These are phyloP conservation scores for Carallia pectinifolia DNA, from an alignment of 345 rosid genomes.

Conservation along the genomic window DNA sequence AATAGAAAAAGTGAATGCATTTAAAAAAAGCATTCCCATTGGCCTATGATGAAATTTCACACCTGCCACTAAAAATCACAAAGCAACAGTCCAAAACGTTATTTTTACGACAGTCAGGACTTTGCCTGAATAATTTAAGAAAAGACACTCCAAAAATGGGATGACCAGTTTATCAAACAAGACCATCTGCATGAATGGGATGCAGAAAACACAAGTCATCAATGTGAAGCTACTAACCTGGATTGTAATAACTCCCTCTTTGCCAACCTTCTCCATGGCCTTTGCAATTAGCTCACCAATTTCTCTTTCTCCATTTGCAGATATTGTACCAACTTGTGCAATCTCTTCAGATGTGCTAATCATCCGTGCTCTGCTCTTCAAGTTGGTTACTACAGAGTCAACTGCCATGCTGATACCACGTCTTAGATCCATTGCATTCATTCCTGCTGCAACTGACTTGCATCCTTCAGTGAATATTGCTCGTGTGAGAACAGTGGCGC, in stretches of 20 bases:
- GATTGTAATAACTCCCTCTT: constrained; percentile 97
- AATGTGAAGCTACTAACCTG: constrained; percentile 45
- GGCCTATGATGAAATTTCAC: too few species aligned
- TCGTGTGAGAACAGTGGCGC: constrained; percentile 86
- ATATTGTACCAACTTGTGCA: constrained; percentile 98
- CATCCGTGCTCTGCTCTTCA: constrained; percentile 93
- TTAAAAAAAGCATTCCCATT: too few species aligned
- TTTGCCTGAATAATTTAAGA: too few species aligned
- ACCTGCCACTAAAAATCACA: too few species aligned
- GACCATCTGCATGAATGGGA: too few species aligned
- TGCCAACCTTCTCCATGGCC: constrained; percentile 99
- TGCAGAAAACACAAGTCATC: not conserved
- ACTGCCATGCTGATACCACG: constrained; percentile 95
- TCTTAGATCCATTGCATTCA: constrained; percentile 94
- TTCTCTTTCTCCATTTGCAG: constrained; percentile 97
- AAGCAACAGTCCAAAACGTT: too few species aligned
- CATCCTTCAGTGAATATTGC: constrained; percentile 92
- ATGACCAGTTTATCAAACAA: too few species aligned
- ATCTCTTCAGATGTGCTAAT: constrained; percentile 98
- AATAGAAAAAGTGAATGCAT: too few species aligned
- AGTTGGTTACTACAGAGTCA: constrained; percentile 76
- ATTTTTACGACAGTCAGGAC: too few species aligned
- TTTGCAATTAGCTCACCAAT: constrained; percentile 98
- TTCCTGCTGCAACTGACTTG: constrained; percentile 95
- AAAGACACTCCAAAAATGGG: too few species aligned